Base-by-base conservation (phyloP, 768 basidiomycete species). In the Mycena vulgaris region DNA sequence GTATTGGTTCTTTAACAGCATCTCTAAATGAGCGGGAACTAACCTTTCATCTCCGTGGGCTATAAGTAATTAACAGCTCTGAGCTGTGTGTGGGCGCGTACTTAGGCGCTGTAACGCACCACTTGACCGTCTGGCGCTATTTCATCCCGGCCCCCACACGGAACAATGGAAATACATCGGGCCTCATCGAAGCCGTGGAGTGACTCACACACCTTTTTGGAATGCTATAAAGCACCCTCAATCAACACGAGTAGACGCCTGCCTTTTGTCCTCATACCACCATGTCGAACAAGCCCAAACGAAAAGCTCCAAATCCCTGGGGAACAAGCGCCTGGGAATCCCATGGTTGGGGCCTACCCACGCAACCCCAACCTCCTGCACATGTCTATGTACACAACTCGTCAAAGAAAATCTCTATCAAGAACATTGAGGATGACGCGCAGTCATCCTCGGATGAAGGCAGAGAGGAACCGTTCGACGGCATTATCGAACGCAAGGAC, bases 401-500 rank as follows among this genome's bases (percentile, higher is more conserved):
- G 27, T 16, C 30, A n/a, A 30, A 45, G 31, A 40, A 47, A 48
- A 42, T 31, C 2, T 42, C 56, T 23, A 64, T 47, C 27, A 33
- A 65, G 21, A 58, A 66, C 28, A 56, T 48, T 11, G 10, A 40
- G n/a, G 27, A 58, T 8, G 47, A 58, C 19, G 56, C 17, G 17
- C 27, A 45, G 6, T 23, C 57, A 25, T 66, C 64, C 55, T 58
- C 45, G 56, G 47, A 57, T 27, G 57, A 59, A 35, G 58, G 31
- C 30, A 35, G 28, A 47, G 40, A 53, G 27, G 66, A 61, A 49
- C 37, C 66, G 30, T 68, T 68, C 47, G 67, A 68, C 40, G 60
- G 60, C 25, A 31, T 68, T 19, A 33, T 68, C 23, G 67, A 68
- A 48, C 67, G 67, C 14, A 68, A 63, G 47, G 67, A 68, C 4